Evolutionary conservation across 805 yeast genomes (phyloP), one percentile per base, ranked within the genome.

Genomic region (Isabelozyma heimii): DNA sequence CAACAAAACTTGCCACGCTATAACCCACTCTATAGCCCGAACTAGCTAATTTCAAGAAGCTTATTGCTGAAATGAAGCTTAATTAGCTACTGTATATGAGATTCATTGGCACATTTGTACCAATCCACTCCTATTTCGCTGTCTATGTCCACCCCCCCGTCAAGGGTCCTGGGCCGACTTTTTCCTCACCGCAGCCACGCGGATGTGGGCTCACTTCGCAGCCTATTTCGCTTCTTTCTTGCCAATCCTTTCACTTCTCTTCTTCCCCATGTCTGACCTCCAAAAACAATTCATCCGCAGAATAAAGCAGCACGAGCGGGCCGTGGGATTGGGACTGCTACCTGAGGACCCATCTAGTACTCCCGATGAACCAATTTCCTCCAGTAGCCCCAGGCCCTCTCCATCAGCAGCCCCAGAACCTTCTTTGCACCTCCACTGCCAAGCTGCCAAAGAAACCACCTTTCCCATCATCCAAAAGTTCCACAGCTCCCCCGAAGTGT

Each of bases 271-370:
- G 69, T 63, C 69, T 40, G 69, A 64, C 28, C 48, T 66, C 28
- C 70, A 65, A 41, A 63, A 62, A 40, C 52, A 50, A n/a, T 57
- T 64, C 40, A 50, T 65, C 12, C 61, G 55, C 43, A 51, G 54
- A 40, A 51, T 63, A 24, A 62, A 62, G 46, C 57, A 60, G 33
- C 58, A 59, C 39, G 68, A 65, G 40, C 45, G 47, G 38, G 58
- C 59, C 2, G 49, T 58, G 28, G 68, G 67, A 4, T 46, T 63
- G 5, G 20, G 50, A 2, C 50, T 46, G 49, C 46, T 61, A 10
- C 42, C 59, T n/a, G 65, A 61, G 48, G 62, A 55, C 2, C 28
- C 33, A 10, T 38, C 42, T 15, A 37, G 28, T 8, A 15, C 33
- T 5, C 17, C 47, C 17, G 16, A 8, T 3, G 12, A 16, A 14